Conservation (phyloP, 2,329 filamentous ascomycete species). For the Penicillium sumatraense region DNA sequence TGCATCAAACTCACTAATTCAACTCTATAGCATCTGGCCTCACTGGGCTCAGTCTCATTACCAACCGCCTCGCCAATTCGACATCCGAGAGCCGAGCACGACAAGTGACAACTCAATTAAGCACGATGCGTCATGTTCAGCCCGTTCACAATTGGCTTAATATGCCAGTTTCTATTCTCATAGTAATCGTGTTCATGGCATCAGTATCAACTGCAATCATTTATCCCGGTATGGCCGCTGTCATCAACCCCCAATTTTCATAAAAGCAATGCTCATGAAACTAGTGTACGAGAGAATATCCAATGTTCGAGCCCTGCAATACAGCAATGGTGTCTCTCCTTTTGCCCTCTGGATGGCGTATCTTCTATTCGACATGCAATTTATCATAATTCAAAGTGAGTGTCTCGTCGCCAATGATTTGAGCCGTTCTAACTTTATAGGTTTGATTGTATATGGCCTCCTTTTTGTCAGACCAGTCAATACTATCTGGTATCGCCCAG, state of each 20-base stretch:
- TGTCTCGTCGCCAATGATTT: not conserved
- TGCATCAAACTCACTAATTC: not conserved
- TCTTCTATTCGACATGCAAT: conserved; percentile 58
- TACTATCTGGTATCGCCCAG: conserved; percentile 70
- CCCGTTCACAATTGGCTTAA: not conserved
- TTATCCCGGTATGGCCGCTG: not conserved
- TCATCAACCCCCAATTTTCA: not conserved
- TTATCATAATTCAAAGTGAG: conserved; percentile 45
- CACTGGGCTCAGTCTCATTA: not conserved
- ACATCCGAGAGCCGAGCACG: not conserved
- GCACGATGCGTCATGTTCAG: not conserved
- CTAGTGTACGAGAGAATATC: conserved; percentile 77
- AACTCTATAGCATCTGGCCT: not conserved
- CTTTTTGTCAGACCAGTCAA: conserved; percentile 1
- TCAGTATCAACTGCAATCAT: not conserved
- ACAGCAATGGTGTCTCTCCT: conserved; percentile 86
- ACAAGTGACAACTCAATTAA: not conserved
- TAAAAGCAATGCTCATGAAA: not conserved
- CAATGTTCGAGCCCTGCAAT: conserved; percentile 82
- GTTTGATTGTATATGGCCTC: conserved; percentile 1
- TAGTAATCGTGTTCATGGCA: not conserved
- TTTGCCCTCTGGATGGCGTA: conserved; percentile 86
- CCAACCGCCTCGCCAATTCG: conserved; percentile 1
- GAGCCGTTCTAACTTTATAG: not conserved
- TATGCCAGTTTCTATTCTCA: not conserved